Base-by-base conservation (phyloP, 345 rosid genomes). In the Hevea brasiliensis region DNA sequence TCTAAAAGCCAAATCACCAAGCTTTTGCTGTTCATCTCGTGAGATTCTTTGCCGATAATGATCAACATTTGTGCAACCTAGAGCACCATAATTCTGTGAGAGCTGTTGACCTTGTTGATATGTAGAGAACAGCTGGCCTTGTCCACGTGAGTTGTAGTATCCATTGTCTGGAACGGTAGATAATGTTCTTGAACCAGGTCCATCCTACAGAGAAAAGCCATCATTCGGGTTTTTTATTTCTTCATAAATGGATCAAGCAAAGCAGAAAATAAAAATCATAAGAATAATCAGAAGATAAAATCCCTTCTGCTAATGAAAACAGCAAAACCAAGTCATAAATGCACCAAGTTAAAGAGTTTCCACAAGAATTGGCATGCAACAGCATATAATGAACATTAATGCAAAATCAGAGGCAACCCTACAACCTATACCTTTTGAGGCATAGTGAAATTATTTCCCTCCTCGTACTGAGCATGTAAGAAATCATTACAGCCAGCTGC, bases 361-460 rank as follows among this genome's bases (percentile, higher is more conserved):
- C 54, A 26, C n/a, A 17, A 50, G 9, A 42, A 65, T 13, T 65
- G 8, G 51, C 54, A 44, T 41, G 66, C 18, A 50, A 40, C 26
- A 3, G 13, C 21, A 23, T 50, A 4, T 21, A 65, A 65, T 44
- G 20, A 29, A 24, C 17, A 29, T 24, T 2, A 50, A 24, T 7
- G 29, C 40, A 11, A 29, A 26, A 27, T 18, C 23, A 29, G 0
- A 18, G 23, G 72, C 44, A 59, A 24, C 50, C 53, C 55, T 48
- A 45, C 53, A 13, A 1, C 15, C 64, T 37, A 65, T 80, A 86
- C 89, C 87, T 71, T 85, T 40, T 68, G 81, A 61, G 41, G 70
- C 44, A 21, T 63, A 45, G 67, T 17, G 32, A 65, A 65, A 57
- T 70, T 68, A 60, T 73, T 76, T 67, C 77, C 70, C 14, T 77